phyloP scores from a whole-genome alignment of 1,284 basidiomycete species.

The Austropuccinia psidii region DNA sequence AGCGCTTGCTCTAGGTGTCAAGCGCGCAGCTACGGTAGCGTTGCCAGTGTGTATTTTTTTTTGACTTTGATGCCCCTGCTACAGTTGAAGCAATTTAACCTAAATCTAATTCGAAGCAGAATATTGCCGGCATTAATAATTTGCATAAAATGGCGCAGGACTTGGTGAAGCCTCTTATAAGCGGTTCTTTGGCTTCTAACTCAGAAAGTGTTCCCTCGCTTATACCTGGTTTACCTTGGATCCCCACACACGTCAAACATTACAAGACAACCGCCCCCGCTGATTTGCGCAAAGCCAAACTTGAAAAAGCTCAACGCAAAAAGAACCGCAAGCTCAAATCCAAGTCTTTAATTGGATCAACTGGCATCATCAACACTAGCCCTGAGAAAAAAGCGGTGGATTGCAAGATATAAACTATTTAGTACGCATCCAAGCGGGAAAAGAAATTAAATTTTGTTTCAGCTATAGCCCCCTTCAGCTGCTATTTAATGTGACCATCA shows the following conservation, averaged over 20 bases:
- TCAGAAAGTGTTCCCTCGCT: neutral
- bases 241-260: slow-evolving; percentile 32
- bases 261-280: slow-evolving; percentile 26
- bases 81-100: neutral
- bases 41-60: neutral
- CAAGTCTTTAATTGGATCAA: no score
- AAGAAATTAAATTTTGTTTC: no score
- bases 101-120: neutral
- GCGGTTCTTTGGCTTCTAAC: no score
- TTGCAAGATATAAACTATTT: no score
- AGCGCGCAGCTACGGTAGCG: slow-evolving; percentile 10
- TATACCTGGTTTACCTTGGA: neutral
- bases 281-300: slow-evolving; percentile 31
- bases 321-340: neutral
- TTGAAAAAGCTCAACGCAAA: slow-evolving; percentile 13
- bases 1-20: slow-evolving; percentile 14
- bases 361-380: no score
- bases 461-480: no score
- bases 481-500: no score
- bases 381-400: no score
- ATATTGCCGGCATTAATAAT: neutral
- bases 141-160: neutral
- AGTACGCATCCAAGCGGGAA: no score
- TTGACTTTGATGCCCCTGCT: neutral
- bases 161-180: neutral